Evolutionary conservation across 441 rosid genomes (phyloP).

Genomic region (Sinapis alba): DNA sequence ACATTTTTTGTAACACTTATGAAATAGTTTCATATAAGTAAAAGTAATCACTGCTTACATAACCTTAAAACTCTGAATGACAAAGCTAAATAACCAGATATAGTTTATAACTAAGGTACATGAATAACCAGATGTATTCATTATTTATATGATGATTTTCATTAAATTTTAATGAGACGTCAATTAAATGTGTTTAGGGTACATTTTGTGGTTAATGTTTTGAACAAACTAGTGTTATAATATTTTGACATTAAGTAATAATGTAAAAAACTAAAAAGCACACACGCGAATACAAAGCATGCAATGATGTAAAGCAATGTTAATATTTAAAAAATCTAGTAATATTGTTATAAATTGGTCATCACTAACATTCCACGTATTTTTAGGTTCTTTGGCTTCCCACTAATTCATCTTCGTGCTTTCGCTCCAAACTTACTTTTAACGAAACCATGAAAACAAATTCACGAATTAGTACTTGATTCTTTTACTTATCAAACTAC

Average conservation of each 20-base stretch:
- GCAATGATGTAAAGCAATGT: constrained; percentile 24
- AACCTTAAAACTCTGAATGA: neutral
- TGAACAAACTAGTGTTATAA: neutral
- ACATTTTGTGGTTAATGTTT: neutral
- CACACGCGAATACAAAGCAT: constrained; percentile 27
- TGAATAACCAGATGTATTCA: too few species aligned
- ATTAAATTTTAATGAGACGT: too few species aligned
- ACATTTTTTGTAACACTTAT: too few species aligned
- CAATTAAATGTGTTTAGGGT: too few species aligned
- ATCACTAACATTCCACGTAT: constrained; percentile 20
- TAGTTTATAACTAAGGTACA: too few species aligned
- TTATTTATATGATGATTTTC: neutral
- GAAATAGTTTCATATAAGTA: neutral
- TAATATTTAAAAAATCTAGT: neutral
- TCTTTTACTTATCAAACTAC: neutral
- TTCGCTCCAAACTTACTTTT: constrained; percentile 17
- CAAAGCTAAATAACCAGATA: neutral
- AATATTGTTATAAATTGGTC: constrained; percentile 3
- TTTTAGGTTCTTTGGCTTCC: constrained; percentile 26
- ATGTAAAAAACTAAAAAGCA: constrained; percentile 24
- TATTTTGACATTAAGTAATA: constrained; percentile 16
- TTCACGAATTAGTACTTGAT: neutral
- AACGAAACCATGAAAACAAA: neutral
- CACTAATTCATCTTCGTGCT: constrained; percentile 28
- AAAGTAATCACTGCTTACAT: too few species aligned